A percentile compares a stretch with the other conserved stretches of the same genome.
These are phyloP conservation scores for Trichoderma sp. DNA, from an alignment of 2,329 filamentous ascomycete genomes.

Conservation along the genomic window DNA sequence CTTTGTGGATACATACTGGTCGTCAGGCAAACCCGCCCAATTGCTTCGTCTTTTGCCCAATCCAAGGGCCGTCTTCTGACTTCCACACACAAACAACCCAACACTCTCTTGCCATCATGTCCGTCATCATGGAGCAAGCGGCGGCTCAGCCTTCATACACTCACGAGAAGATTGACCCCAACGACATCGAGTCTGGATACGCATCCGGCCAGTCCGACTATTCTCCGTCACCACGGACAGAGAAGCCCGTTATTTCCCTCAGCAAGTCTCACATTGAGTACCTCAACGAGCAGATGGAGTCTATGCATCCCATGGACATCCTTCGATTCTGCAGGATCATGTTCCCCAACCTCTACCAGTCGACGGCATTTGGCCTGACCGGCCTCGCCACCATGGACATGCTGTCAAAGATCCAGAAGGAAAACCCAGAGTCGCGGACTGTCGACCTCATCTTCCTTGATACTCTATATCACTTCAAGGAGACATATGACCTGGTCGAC, in stretches of 20 bases:
- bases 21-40: background rate
- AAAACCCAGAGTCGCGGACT: slow-evolving; percentile 60
- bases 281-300: slow-evolving; percentile 85
- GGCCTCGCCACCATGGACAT: slow-evolving; percentile 84
- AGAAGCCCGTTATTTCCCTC: slow-evolving; percentile 73
- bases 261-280: slow-evolving; percentile 85
- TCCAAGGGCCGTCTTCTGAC: background rate
- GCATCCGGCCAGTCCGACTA: slow-evolving; percentile 56
- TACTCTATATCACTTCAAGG: slow-evolving; percentile 79
- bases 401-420: slow-evolving; percentile 71
- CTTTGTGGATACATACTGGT: background rate
- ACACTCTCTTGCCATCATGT: slow-evolving; percentile 31
- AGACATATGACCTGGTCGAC: slow-evolving; percentile 74
- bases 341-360: slow-evolving; percentile 86
- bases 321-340: slow-evolving; percentile 89
- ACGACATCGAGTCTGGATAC: slow-evolving; percentile 79
- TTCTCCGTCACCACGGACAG: slow-evolving; percentile 39
- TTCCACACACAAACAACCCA: background rate
- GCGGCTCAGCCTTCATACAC: slow-evolving; percentile 45
- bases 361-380: slow-evolving; percentile 79
- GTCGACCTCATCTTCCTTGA: slow-evolving; percentile 79
- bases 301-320: slow-evolving; percentile 86
- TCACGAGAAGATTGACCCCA: slow-evolving; percentile 46
- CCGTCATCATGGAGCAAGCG: slow-evolving; percentile 40
- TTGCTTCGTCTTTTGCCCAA: slow-evolving; percentile 3